Percentiles rank a stretch among this genome's conserved stretches.
Conservation (phyloP, 2,329 filamentous ascomycete species). For the Neonectria sp. region DNA sequence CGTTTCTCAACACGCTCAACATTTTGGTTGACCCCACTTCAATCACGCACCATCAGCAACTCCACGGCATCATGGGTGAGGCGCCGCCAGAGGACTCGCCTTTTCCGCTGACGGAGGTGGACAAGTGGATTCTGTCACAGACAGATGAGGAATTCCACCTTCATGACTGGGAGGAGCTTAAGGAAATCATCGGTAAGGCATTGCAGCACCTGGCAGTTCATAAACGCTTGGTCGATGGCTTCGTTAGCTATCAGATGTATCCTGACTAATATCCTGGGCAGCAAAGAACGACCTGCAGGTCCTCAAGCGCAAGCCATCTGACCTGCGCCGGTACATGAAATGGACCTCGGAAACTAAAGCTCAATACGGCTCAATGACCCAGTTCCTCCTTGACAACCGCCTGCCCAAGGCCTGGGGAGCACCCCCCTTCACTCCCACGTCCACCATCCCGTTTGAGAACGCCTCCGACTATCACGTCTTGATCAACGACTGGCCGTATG, state of each 20-base stretch:
- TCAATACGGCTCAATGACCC: conserved; percentile 84
- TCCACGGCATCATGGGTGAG: conserved; percentile 57
- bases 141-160: conserved; percentile 80
- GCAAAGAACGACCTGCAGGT: conserved; percentile 75
- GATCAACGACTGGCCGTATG: conserved; percentile 96
- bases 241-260: conserved; percentile 8
- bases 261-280: conserved; percentile 46
- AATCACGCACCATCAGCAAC: conserved; percentile 14
- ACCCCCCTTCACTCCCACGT: conserved; percentile 69
- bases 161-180: conserved; percentile 82
- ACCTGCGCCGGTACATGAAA: conserved; percentile 83
- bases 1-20: not conserved
- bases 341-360: conserved; percentile 80
- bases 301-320: conserved; percentile 85
- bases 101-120: conserved; percentile 72
- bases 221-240: conserved; percentile 6
- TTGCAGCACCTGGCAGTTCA: conserved; percentile 1
- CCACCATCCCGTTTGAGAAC: conserved; percentile 66
- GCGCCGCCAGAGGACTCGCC: conserved; percentile 59
- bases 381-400: conserved; percentile 82
- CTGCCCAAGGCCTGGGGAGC: conserved; percentile 77
- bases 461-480: conserved; percentile 78
- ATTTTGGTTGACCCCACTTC: conserved; percentile 8
- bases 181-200: conserved; percentile 73
- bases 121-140: conserved; percentile 71